Percentiles rank a stretch among this genome's conserved stretches.
phyloP scores from a whole-genome alignment of 495 filamentous ascomycete species.

The Parachaetomium inaequale region DNA sequence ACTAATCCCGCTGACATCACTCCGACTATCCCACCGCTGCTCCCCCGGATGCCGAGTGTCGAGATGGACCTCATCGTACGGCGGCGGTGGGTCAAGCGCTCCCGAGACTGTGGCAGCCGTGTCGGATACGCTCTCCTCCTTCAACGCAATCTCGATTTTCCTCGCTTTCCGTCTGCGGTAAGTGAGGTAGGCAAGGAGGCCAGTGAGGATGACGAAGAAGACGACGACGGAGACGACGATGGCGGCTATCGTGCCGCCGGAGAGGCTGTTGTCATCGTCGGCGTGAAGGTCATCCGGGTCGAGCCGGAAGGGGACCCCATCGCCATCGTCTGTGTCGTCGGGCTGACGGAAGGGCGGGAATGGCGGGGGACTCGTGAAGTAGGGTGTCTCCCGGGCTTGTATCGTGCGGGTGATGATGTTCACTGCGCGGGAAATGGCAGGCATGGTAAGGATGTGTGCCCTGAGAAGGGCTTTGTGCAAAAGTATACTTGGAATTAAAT shows the following conservation, averaged over 20 bases:
- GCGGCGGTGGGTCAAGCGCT: constrained; percentile 15
- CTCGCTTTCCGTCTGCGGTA: background rate
- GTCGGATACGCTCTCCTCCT: constrained; percentile 2
- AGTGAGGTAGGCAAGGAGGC: background rate
- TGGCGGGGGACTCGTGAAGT: background rate
- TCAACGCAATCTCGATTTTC: background rate
- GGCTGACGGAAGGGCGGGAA: background rate
- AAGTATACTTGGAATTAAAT: background rate
- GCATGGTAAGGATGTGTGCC: background rate
- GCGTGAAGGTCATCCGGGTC: background rate
- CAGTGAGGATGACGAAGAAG: constrained; percentile 1
- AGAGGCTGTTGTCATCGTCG: background rate
- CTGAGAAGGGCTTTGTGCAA: background rate
- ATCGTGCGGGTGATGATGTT: background rate
- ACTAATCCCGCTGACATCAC: background rate
- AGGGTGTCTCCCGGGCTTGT: background rate
- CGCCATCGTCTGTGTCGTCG: background rate
- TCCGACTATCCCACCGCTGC: background rate
- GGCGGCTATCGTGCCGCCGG: constrained; percentile 7
- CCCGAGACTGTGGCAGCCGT: background rate
- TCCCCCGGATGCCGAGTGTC: background rate
- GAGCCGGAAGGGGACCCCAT: background rate
- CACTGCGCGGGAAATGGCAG: background rate
- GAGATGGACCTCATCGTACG: constrained; percentile 8
- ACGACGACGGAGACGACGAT: constrained; percentile 14